Conservation (phyloP, 2,329 filamentous ascomycete genomes). For the Aspergillus ibericus region DNA sequence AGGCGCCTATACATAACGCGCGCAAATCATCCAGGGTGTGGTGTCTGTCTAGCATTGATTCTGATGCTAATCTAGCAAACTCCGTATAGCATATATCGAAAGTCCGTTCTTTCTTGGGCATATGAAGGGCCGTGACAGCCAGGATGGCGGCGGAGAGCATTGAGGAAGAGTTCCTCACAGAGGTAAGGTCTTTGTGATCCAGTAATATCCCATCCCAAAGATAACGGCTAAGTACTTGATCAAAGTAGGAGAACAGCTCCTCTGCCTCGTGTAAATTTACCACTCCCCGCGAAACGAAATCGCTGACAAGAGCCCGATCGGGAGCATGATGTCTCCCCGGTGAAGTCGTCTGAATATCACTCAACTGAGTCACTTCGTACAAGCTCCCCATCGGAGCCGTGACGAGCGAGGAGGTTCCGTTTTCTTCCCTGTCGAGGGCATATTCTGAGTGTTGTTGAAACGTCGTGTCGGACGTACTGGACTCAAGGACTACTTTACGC, state of each 20-base stretch:
- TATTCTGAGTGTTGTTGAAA: constrained; percentile 33
- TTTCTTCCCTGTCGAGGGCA: constrained; percentile 39
- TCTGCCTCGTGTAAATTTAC: constrained; percentile 47
- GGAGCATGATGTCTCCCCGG: constrained; percentile 32
- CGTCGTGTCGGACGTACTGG: constrained; percentile 20
- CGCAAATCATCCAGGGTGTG: constrained; percentile 54
- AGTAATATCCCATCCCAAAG: constrained; percentile 47
- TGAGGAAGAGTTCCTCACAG: constrained; percentile 50
- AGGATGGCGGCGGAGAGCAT: constrained; percentile 46
- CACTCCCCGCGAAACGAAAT: constrained; percentile 54
- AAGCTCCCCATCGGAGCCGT: constrained; percentile 50
- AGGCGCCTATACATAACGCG: constrained; percentile 55
- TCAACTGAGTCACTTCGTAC: constrained; percentile 50
- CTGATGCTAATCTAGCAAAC: constrained; percentile 53
- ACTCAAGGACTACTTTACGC: constrained; percentile 13
- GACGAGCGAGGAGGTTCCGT: constrained; percentile 37
- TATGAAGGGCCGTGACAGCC: constrained; percentile 53
- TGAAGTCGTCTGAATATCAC: constrained; percentile 37
- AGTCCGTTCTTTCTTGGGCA: constrained; percentile 46
- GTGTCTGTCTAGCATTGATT: constrained; percentile 54
- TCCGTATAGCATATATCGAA: constrained; percentile 54
- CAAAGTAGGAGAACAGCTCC: constrained; percentile 43
- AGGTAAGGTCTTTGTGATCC: constrained; percentile 48
- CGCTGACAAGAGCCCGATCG: constrained; percentile 41
- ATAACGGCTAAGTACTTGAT: constrained; percentile 43